Base-by-base conservation (phyloP, 305 asterid species). In the Withania somnifera region DNA sequence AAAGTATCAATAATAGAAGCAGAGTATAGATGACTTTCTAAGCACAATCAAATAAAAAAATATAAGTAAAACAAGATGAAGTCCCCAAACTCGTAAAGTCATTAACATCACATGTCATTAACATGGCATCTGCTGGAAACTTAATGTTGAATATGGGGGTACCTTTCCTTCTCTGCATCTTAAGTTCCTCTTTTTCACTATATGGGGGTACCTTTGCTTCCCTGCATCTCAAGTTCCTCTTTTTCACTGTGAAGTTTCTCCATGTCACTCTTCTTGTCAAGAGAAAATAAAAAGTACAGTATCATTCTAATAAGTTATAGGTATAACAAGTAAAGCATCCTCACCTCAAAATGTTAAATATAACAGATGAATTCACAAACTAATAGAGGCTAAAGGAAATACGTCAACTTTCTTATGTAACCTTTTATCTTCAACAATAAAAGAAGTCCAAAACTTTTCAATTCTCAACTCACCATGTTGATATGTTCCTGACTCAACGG, bases 101-200 rank as follows among this genome's bases (percentile, higher is more conserved):
- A n/a, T n/a, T n/a, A n/a, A n/a, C n/a, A n/a, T n/a, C n/a, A n/a
- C n/a, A n/a, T n/a, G n/a, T 2, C 60, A n/a, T 52, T 52, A 52
- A 17, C 20, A 40, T 40, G 47, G 13, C 11, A 0, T 40, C 47
- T 40, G 13, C 47, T 40, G 1, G 47, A 40, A 40, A 40, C 47
- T 40, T 40, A 8, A 26, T 26, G 19, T 60, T 60, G 30, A 28
- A 60, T 26, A 60, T 26, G 5, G 52, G 24, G 13, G 4, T 52
- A 94, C 99, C 99, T 92, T 87, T 90, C 86, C 83, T 92, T 83
- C 80, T 95, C 86, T 83, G 93, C 91, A 87, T 87, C 91, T 95
- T 97, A 77, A 94, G 93, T 84, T 92, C 93, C 88, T 93, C 98
- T 84, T 90, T 92, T 83, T 94, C 98, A n/a, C n/a, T n/a, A 60